These are phyloP conservation scores for Huiozyma sinensis DNA, from an alignment of 805 yeast genomes.

Conservation along the genomic window DNA sequence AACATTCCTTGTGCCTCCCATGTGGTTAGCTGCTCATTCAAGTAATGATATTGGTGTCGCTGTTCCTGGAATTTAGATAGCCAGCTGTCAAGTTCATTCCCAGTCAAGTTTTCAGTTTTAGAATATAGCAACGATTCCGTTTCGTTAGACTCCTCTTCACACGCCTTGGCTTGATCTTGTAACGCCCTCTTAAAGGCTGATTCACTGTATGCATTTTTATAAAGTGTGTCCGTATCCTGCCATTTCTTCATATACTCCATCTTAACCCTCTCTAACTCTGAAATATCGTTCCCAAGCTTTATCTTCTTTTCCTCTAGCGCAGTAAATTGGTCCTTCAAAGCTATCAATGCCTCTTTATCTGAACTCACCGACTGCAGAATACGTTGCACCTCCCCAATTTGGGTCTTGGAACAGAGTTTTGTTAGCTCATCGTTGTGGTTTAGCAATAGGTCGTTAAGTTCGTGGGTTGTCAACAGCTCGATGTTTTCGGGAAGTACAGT, in stretches of 20 bases:
- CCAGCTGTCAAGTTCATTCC: slow-evolving; percentile 30
- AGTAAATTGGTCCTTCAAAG: slow-evolving; percentile 15
- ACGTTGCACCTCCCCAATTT: slow-evolving; percentile 8
- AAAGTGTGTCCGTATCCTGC: slow-evolving; percentile 28
- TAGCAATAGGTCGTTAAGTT: slow-evolving; percentile 13
- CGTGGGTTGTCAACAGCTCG: slow-evolving; percentile 16
- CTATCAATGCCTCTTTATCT: slow-evolving; percentile 9
- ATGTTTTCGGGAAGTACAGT: slow-evolving; percentile 16
- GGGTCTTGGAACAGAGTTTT: slow-evolving; percentile 17
- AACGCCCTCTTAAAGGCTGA: slow-evolving; percentile 27
- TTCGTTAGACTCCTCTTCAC: slow-evolving; percentile 18
- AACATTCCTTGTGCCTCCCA: slow-evolving; percentile 25
- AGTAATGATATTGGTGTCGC: slow-evolving; percentile 35
- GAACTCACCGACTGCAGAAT: slow-evolving; percentile 4
- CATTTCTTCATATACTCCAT: slow-evolving; percentile 26
- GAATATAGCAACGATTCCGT: slow-evolving; percentile 7
- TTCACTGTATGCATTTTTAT: slow-evolving; percentile 32
- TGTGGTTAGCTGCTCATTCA: slow-evolving; percentile 38
- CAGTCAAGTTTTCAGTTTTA: slow-evolving; percentile 7
- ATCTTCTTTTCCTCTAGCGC: slow-evolving; percentile 19
- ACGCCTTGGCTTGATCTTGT: slow-evolving; percentile 22
- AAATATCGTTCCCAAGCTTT: slow-evolving; percentile 19
- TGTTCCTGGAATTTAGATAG: slow-evolving; percentile 32
- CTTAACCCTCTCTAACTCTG: slow-evolving; percentile 20
- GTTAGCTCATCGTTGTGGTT: slow-evolving; percentile 10